Percentiles rank a stretch among this genome's conserved stretches.
phyloP scores from a whole-genome alignment of 75 land plant species.

The Isoetes taiwanensis region DNA sequence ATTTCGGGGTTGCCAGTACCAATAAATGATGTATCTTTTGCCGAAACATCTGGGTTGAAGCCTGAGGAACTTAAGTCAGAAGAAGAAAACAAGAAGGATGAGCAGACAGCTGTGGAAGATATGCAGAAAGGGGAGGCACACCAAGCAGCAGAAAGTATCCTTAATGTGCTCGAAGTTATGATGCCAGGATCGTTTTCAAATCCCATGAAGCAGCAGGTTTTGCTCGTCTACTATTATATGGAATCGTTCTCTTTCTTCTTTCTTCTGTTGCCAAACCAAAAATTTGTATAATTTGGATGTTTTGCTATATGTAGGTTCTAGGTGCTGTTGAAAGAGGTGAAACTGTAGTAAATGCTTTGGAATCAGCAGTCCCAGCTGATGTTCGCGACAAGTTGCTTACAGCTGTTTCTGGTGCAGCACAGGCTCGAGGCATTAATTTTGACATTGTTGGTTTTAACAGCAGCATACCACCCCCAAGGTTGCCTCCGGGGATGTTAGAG shows the following conservation, averaged over 20 bases:
- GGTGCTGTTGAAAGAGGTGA: conserved; percentile 82
- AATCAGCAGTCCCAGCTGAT: conserved; percentile 95
- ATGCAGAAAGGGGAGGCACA: conserved; percentile 42
- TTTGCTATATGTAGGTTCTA: conserved; percentile 42
- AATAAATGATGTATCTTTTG: not conserved
- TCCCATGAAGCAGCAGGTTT: conserved; percentile 70
- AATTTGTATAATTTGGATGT: not conserved
- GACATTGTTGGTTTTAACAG: conserved; percentile 37
- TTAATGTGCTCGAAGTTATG: conserved; percentile 77
- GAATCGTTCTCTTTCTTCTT: not conserved
- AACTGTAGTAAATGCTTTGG: conserved; percentile 67
- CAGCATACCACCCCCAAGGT: conserved; percentile 25
- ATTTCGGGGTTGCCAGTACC: no score
- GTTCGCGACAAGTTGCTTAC: conserved; percentile 76
- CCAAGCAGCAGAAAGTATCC: conserved; percentile 59
- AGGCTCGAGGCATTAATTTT: conserved; percentile 35
- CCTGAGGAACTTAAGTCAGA: not conserved
- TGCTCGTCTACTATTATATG: not conserved
- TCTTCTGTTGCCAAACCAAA: not conserved
- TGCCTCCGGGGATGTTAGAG: conserved; percentile 32
- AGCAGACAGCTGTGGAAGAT: conserved; percentile 10
- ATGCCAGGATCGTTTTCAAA: conserved; percentile 71
- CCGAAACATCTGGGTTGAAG: not conserved
- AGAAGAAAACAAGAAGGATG: not conserved
- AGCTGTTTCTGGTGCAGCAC: conserved; percentile 70